Evolutionary conservation across 2,329 filamentous ascomycete species (phyloP).

Genomic region (Colletotrichum godetiae): DNA sequence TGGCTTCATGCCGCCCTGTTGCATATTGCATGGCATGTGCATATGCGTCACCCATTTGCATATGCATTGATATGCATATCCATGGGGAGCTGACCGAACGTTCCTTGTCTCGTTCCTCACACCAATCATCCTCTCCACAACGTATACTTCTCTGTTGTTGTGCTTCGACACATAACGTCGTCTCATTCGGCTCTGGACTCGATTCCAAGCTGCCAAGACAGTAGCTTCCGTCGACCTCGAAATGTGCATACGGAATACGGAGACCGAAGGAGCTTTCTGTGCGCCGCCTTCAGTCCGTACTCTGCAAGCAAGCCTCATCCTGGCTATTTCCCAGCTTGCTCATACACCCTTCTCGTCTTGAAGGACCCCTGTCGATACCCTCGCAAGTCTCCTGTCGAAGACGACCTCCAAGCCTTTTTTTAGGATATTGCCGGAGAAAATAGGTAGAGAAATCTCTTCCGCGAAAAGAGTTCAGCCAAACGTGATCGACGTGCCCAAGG

Average conservation of each 20-base stretch:
- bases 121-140: slow-evolving; percentile 18
- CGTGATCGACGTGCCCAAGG: slow-evolving; percentile 29
- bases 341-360: slow-evolving; percentile 6
- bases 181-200: slow-evolving; percentile 12
- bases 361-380: slow-evolving; percentile 8
- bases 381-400: slow-evolving; percentile 20
- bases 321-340: not conserved
- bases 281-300: slow-evolving; percentile 11
- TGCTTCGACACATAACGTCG: slow-evolving; percentile 31
- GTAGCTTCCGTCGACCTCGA: slow-evolving; percentile 27
- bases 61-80: not conserved
- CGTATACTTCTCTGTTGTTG: slow-evolving; percentile 2
- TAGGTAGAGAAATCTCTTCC: not conserved
- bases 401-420: slow-evolving; percentile 21
- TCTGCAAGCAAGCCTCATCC: slow-evolving; percentile 19
- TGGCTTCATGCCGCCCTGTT: not conserved
- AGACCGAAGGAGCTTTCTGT: slow-evolving; percentile 1
- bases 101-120: slow-evolving; percentile 9
- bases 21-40: slow-evolving; percentile 32
- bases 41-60: slow-evolving; percentile 11
- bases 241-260: slow-evolving; percentile 17
- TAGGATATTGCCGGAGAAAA: not conserved
- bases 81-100: slow-evolving; percentile 1
- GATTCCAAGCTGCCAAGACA: slow-evolving; percentile 30
- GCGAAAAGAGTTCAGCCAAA: not conserved